Conservation (phyloP, 2,329 filamentous ascomycete genomes). For the Aspergillus ibericus region DNA sequence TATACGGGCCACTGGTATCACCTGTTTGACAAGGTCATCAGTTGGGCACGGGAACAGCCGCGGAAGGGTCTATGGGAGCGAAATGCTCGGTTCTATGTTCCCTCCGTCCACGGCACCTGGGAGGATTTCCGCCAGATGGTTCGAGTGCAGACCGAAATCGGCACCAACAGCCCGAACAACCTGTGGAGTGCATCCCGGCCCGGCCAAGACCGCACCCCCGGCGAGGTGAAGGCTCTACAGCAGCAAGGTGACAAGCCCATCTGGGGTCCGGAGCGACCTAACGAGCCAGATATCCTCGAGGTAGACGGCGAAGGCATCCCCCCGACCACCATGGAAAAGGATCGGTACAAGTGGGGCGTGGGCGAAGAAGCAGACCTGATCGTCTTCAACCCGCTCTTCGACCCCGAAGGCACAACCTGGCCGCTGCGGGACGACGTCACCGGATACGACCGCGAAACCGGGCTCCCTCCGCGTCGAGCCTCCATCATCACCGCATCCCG, state of each 20-base stretch:
- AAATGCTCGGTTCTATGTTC: slow-evolving; percentile 74
- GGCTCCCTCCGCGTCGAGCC: slow-evolving; percentile 68
- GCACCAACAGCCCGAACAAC: slow-evolving; percentile 64
- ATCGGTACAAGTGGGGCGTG: slow-evolving; percentile 83
- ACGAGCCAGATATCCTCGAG: slow-evolving; percentile 69
- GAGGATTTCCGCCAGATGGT: slow-evolving; percentile 78
- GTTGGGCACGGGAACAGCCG: slow-evolving; percentile 71
- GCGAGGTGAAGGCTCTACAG: slow-evolving; percentile 28
- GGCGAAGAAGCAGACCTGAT: slow-evolving; percentile 90
- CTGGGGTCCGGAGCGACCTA: slow-evolving; percentile 79
- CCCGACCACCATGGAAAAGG: slow-evolving; percentile 70
- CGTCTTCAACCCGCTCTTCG: slow-evolving; percentile 87
- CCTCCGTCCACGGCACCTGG: slow-evolving; percentile 73
- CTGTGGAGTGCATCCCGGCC: slow-evolving; percentile 59
- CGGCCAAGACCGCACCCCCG: slow-evolving; percentile 18
- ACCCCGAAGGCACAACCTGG: slow-evolving; percentile 86
- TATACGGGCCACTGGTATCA: slow-evolving; percentile 82
- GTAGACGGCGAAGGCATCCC: slow-evolving; percentile 71
- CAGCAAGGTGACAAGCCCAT: slow-evolving; percentile 61
- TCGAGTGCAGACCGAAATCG: slow-evolving; percentile 71
- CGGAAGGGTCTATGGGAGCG: slow-evolving; percentile 81
- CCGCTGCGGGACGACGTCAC: slow-evolving; percentile 78
- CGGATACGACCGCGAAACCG: slow-evolving; percentile 68
- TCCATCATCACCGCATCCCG: slow-evolving; percentile 87
- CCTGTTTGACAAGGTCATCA: slow-evolving; percentile 67